A percentile compares a stretch with the other conserved stretches of the same genome.
These are phyloP conservation scores for Protomyces lactucae-debilis DNA, from an alignment of 1,139 yeast species.

Conservation along the genomic window DNA sequence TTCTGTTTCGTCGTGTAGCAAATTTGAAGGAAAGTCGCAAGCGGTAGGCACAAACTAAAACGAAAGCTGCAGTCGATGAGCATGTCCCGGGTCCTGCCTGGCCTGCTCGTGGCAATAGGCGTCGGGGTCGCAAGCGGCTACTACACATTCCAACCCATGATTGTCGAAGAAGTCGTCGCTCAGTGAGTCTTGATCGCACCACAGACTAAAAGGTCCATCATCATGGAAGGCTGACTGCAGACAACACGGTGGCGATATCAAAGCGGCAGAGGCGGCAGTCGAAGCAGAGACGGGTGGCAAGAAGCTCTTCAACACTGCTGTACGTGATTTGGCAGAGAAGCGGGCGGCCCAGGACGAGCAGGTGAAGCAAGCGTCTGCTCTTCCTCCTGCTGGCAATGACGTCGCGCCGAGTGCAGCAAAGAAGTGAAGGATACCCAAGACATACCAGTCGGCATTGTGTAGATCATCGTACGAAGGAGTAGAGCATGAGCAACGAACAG, in stretches of 20 bases:
- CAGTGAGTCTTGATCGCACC: background rate
- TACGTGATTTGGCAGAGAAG: constrained; percentile 6
- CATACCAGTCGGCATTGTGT: too few species aligned
- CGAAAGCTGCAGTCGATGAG: background rate
- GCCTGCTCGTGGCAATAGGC: constrained; percentile 13
- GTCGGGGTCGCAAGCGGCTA: constrained; percentile 21
- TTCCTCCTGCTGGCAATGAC: background rate
- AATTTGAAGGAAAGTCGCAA: background rate
- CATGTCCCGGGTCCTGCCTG: constrained; percentile 16
- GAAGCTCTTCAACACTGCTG: constrained; percentile 2
- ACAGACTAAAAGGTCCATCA: background rate
- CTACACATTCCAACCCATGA: constrained; percentile 21
- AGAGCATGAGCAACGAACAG: background rate
- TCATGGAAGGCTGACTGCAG: background rate
- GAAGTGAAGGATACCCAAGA: too few species aligned
- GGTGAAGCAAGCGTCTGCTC: background rate
- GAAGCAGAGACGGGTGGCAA: background rate
- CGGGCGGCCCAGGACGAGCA: constrained; percentile 8
- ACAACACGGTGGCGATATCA: background rate
- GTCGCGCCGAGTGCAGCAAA: background rate
- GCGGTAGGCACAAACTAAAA: background rate
- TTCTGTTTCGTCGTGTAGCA: too few species aligned
- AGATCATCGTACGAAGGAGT: too few species aligned
- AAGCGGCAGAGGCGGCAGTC: background rate
- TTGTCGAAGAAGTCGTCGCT: constrained; percentile 16